phyloP scores from a whole-genome alignment of 2,329 filamentous ascomycete genomes.

The Apiospora sp. region DNA sequence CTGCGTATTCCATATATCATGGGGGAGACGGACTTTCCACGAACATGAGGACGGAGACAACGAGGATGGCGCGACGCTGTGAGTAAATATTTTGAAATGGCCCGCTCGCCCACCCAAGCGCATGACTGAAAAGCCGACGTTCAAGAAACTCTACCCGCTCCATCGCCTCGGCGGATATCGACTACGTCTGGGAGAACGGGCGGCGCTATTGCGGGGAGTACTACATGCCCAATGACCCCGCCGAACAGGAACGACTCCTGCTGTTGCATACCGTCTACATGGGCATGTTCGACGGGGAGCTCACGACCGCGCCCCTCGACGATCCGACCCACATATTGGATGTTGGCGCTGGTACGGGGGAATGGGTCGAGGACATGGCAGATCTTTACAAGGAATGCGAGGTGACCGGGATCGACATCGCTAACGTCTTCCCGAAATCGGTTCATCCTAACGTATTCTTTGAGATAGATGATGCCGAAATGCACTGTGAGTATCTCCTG shows the following conservation, averaged over 20 bases:
- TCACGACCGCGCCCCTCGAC: conserved; percentile 53
- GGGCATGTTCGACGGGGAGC: conserved; percentile 54
- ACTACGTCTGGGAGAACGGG: conserved; percentile 66
- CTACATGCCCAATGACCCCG: conserved; percentile 72
- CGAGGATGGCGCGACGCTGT: conserved; percentile 50
- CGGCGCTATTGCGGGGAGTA: conserved; percentile 70
- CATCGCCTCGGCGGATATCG: conserved; percentile 59
- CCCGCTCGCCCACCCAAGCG: not conserved
- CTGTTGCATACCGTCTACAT: conserved; percentile 71
- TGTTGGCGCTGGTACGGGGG: conserved; percentile 66
- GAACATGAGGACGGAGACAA: conserved; percentile 18
- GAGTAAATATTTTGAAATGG: conserved; percentile 37
- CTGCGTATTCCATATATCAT: conserved; percentile 38
- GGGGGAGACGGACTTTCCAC: conserved; percentile 4
- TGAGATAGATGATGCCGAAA: conserved; percentile 66
- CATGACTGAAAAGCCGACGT: conserved; percentile 14
- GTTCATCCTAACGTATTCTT: conserved; percentile 67
- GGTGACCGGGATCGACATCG: conserved; percentile 66
- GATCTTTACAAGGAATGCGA: conserved; percentile 62
- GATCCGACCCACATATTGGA: conserved; percentile 58
- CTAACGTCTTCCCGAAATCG: conserved; percentile 63
- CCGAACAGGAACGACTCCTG: conserved; percentile 68
- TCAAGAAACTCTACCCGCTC: conserved; percentile 52
- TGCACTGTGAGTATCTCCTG: conserved; percentile 50
- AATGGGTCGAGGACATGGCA: conserved; percentile 61